Evolutionary conservation across 345 rosid genomes (phyloP).

Genomic region (Ceriops decandra): DNA sequence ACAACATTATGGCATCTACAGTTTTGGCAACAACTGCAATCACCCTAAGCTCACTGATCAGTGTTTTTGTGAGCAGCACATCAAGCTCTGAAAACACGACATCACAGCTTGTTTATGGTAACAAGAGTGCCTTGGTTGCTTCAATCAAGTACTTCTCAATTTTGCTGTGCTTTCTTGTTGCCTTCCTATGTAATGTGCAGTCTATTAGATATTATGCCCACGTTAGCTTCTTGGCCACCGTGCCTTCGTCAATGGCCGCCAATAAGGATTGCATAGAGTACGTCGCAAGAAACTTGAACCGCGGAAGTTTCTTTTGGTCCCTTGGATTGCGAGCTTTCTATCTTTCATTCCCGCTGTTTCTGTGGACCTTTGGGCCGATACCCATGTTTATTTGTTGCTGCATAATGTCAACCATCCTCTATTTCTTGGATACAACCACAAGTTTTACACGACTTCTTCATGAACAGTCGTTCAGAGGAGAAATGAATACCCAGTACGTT

Average conservation of each 20-base stretch:
- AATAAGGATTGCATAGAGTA: conserved; percentile 58
- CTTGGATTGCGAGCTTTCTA: conserved; percentile 84
- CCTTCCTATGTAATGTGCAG: conserved; percentile 91
- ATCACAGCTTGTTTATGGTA: conserved; percentile 54
- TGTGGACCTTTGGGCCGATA: conserved; percentile 89
- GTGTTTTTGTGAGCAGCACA: conserved; percentile 75
- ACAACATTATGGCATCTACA: conserved; percentile 98
- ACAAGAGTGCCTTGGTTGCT: conserved; percentile 46
- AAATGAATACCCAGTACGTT: conserved; percentile 28
- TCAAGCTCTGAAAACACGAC: conserved; percentile 41
- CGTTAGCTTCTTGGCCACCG: conserved; percentile 70
- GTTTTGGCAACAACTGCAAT: conserved; percentile 89
- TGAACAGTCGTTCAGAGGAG: conserved; percentile 39
- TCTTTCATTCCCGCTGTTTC: conserved; percentile 79
- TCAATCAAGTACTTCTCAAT: conserved; percentile 82
- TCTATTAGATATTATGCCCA: conserved; percentile 89
- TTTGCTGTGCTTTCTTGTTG: conserved; percentile 76
- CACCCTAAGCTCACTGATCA: conserved; percentile 79
- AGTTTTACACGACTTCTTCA: conserved; percentile 65
- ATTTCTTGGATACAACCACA: conserved; percentile 82
- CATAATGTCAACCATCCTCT: conserved; percentile 54
- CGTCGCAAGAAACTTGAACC: conserved; percentile 70
- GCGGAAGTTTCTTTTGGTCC: conserved; percentile 92
- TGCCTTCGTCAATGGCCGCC: conserved; percentile 56
- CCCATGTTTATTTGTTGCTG: conserved; percentile 82